phyloP scores from a whole-genome alignment of 495 filamentous ascomycete species.

The Oidiodendron maius region DNA sequence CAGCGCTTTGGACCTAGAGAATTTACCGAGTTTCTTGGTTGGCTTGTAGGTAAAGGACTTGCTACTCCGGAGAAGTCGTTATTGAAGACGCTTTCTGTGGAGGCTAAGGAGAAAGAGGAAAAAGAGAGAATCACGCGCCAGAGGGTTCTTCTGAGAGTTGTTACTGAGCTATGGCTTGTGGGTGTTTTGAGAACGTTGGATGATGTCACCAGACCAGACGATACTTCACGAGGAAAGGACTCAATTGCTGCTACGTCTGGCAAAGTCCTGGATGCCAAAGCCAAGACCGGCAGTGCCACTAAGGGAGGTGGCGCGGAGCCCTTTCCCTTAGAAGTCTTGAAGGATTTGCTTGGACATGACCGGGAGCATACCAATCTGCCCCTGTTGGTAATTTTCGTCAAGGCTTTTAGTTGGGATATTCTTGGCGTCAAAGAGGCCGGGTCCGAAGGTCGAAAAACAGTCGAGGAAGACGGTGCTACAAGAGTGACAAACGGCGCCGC shows the following conservation, averaged over 20 bases:
- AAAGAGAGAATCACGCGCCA: slow-evolving; percentile 87
- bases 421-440: slow-evolving; percentile 66
- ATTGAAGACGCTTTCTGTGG: slow-evolving; percentile 70
- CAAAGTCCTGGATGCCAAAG: slow-evolving; percentile 49
- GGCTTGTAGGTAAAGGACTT: slow-evolving; percentile 86
- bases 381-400: slow-evolving; percentile 88
- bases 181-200: slow-evolving; percentile 82
- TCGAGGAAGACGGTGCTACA: slow-evolving; percentile 79
- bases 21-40: slow-evolving; percentile 87
- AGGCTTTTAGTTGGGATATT: slow-evolving; percentile 93
- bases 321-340: slow-evolving; percentile 92
- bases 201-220: slow-evolving; percentile 81
- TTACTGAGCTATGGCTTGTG: slow-evolving; percentile 95
- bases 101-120: slow-evolving; percentile 89
- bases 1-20: slow-evolving; percentile 90
- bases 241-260: slow-evolving; percentile 36
- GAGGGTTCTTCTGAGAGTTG: slow-evolving; percentile 76
- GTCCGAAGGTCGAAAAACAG: slow-evolving; percentile 73
- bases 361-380: slow-evolving; percentile 88
- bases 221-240: slow-evolving; percentile 64
- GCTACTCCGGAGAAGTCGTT: slow-evolving; percentile 85
- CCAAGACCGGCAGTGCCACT: slow-evolving; percentile 32
- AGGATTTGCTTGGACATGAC: slow-evolving; percentile 91
- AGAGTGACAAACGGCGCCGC: slow-evolving; percentile 35
- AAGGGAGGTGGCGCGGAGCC: slow-evolving; percentile 66